Evolutionary conservation across 768 basidiomycete genomes (phyloP).

Genomic region (Tulasnella sp.): DNA sequence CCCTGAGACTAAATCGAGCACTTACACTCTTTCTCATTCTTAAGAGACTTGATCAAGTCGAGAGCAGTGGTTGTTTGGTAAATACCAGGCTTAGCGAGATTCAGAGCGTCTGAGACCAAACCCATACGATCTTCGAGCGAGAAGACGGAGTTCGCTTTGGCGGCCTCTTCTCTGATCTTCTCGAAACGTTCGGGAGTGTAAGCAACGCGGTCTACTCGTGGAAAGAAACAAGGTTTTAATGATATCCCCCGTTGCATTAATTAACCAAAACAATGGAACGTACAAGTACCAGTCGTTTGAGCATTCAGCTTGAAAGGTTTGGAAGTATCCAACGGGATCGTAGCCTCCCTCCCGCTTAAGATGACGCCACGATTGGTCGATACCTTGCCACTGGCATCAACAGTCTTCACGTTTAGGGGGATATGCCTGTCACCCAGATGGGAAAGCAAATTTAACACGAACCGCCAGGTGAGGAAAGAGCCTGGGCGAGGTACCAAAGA

Average conservation of each 20-base stretch:
- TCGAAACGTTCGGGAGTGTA: conserved; percentile 77
- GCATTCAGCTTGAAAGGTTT: conserved; percentile 87
- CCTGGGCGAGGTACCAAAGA: conserved; percentile 56
- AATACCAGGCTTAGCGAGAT: conserved; percentile 77
- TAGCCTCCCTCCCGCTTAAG: conserved; percentile 63
- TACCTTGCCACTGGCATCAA: conserved; percentile 54
- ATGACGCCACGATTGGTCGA: conserved; percentile 58
- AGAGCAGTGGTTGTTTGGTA: conserved; percentile 71
- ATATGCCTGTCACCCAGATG: conserved; percentile 55
- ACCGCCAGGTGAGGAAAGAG: neutral
- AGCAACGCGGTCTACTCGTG: conserved; percentile 64
- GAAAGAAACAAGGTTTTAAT: conserved; percentile 16
- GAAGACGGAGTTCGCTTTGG: conserved; percentile 59
- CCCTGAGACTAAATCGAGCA: conserved; percentile 19
- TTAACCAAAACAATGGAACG: conserved; percentile 35
- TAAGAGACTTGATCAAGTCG: conserved; percentile 63
- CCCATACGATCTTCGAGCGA: conserved; percentile 85
- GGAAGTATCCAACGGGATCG: conserved; percentile 65
- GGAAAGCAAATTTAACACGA: neutral
- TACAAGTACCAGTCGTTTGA: conserved; percentile 84
- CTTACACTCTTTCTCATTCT: conserved; percentile 73
- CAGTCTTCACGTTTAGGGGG: conserved; percentile 68
- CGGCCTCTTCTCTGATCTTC: conserved; percentile 75
- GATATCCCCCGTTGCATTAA: conserved; percentile 6
- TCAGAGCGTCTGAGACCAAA: conserved; percentile 75